Percentiles rank a stretch among this genome's conserved stretches.
phyloP scores from a whole-genome alignment of 371 early-diverging fungal species.

The Actinomortierella wolfii region DNA sequence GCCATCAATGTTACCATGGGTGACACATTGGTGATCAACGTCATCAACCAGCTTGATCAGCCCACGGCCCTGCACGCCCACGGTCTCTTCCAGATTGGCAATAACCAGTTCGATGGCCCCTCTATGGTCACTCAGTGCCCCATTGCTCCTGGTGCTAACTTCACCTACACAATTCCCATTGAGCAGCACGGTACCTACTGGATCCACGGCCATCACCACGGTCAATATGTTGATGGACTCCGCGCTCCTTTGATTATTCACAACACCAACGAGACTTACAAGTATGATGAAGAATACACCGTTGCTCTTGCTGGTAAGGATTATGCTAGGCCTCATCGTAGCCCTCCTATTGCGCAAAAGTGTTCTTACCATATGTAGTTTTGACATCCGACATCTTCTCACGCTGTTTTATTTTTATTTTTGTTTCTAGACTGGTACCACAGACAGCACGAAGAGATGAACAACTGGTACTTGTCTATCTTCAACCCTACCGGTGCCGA shows the following conservation, averaged over 20 bases:
- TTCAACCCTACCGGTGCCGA: constrained; percentile 71
- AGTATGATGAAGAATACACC: constrained; percentile 72
- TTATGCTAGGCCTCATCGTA: neutral
- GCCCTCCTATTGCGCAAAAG: too few relatives aligned
- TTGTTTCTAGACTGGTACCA: constrained; percentile 69
- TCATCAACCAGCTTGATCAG: constrained; percentile 63
- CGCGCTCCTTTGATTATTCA: constrained; percentile 76
- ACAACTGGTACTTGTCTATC: constrained; percentile 54
- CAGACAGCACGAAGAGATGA: constrained; percentile 48
- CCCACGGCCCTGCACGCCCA: constrained; percentile 71
- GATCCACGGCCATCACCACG: constrained; percentile 71
- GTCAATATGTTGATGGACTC: constrained; percentile 85
- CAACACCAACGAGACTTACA: constrained; percentile 62
- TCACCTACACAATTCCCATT: constrained; percentile 67
- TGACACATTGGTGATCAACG: constrained; percentile 66
- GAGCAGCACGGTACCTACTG: constrained; percentile 75
- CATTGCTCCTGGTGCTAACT: constrained; percentile 47
- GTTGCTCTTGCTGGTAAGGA: constrained; percentile 59
- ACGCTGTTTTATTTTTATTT: constrained; percentile 8
- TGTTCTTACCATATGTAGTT: neutral
- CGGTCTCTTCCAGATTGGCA: constrained; percentile 69
- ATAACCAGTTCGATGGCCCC: constrained; percentile 68
- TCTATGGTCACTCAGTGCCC: constrained; percentile 64
- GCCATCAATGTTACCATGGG: constrained; percentile 50
- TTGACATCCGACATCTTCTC: neutral